Evolutionary conservation across 192 early-diverging fungal species (phyloP).

Genomic region (Glomus cerebriforme): DNA sequence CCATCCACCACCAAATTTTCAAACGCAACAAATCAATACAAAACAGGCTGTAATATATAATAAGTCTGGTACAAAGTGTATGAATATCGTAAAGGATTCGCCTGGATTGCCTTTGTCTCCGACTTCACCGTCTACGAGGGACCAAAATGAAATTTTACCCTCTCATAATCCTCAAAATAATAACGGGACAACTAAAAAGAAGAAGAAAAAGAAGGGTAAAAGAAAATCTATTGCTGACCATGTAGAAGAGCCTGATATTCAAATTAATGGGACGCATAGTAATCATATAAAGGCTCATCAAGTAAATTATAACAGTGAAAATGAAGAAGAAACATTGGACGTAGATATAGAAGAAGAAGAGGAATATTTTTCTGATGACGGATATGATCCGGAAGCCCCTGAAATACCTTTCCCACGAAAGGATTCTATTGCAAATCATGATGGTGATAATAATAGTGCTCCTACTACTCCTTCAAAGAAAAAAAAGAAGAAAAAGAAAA

Average conservation of each 20-base stretch:
- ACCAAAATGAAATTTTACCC: neutral
- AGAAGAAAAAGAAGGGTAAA: constrained; percentile 32
- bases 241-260: constrained; percentile 10
- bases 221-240: constrained; percentile 17
- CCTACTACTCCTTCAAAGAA: constrained; percentile 34
- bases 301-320: neutral
- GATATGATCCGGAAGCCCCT: constrained; percentile 48
- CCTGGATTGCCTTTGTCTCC: constrained; percentile 11
- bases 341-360: constrained; percentile 39
- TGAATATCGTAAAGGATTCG: constrained; percentile 32
- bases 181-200: constrained; percentile 23
- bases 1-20: constrained; percentile 30
- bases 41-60: constrained; percentile 34
- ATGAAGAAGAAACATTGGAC: neutral
- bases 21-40: constrained; percentile 18
- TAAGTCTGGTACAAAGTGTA: constrained; percentile 33
- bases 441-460: constrained; percentile 18
- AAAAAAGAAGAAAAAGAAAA: constrained; percentile 59
- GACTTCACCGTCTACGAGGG: constrained; percentile 13
- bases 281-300: constrained; percentile 16
- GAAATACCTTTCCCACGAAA: constrained; percentile 35
- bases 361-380: constrained; percentile 50
- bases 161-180: constrained; percentile 4
- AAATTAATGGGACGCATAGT: constrained; percentile 6
- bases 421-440: constrained; percentile 24